A percentile compares a stretch with the other conserved stretches of the same genome.
Conservation (phyloP, 148 eudicot species). For the Nyssa sinensis region DNA sequence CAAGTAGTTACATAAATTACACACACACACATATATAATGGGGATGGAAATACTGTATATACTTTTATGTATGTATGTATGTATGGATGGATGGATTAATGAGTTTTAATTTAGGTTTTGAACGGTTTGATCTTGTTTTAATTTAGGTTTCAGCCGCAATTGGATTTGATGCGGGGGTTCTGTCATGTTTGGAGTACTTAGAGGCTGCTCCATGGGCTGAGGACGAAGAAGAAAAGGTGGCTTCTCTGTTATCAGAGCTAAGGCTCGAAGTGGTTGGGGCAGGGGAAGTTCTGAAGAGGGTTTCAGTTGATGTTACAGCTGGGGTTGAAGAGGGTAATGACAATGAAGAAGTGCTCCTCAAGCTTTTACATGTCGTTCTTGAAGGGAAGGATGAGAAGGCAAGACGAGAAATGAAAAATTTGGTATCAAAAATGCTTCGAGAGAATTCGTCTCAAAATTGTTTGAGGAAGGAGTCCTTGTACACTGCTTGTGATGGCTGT, state of each 20-base stretch:
- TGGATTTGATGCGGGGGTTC: conserved; percentile 90
- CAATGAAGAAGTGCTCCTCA: conserved; percentile 76
- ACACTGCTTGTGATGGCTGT: conserved; percentile 76
- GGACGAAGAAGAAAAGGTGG: conserved; percentile 89
- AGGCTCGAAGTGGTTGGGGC: conserved; percentile 76
- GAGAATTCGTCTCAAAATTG: conserved; percentile 73
- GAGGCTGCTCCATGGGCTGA: conserved; percentile 99
- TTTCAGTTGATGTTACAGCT: conserved; percentile 53
- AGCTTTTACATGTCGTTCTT: conserved; percentile 79
- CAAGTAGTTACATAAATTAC: too few species aligned
- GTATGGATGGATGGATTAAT: background rate
- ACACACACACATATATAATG: background rate
- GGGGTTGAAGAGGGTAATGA: conserved; percentile 36
- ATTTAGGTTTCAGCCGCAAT: conserved; percentile 89
- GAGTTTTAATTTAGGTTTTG: background rate
- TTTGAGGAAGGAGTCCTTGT: conserved; percentile 75
- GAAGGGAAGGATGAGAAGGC: conserved; percentile 97
- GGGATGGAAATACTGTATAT: too few species aligned
- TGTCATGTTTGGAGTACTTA: conserved; percentile 89
- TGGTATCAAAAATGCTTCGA: conserved; percentile 82
- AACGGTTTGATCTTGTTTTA: background rate
- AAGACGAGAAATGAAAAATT: conserved; percentile 83
- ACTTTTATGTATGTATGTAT: background rate
- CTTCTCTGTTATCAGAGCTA: conserved; percentile 74
- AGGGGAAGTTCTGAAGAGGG: conserved; percentile 79